These are phyloP conservation scores for Fusarium sarcochroum DNA, from an alignment of 2,329 filamentous ascomycete species.

Conservation along the genomic window DNA sequence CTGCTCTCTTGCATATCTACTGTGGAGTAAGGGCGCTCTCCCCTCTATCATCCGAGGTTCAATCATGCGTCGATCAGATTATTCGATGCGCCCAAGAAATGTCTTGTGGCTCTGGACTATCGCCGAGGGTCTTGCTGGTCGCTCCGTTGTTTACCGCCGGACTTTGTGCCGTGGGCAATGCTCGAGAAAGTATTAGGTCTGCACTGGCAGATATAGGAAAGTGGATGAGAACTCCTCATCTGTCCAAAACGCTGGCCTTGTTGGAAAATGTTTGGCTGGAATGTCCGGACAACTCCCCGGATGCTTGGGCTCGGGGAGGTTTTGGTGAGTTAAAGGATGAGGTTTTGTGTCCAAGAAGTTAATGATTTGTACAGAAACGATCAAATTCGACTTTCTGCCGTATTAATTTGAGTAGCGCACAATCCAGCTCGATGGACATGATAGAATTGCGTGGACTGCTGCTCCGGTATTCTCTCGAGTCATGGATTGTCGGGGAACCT, in stretches of 20 bases:
- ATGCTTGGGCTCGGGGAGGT: not conserved
- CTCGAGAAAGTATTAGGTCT: conserved; percentile 3
- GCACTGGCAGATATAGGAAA: conserved; percentile 20
- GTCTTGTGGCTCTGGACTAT: conserved; percentile 16
- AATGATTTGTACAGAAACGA: conserved; percentile 1
- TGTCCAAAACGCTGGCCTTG: conserved; percentile 16
- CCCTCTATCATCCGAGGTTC: not conserved
- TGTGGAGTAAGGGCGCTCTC: conserved; percentile 5
- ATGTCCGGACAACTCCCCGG: not conserved
- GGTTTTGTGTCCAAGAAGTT: not conserved
- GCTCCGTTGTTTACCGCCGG: conserved; percentile 32
- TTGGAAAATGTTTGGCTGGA: conserved; percentile 27
- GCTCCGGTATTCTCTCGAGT: too few species aligned
- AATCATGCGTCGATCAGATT: conserved; percentile 24
- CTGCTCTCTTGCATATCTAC: conserved; percentile 29
- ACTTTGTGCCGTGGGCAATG: conserved; percentile 15
- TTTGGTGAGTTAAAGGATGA: not conserved
- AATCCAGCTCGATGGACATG: too few species aligned
- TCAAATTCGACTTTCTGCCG: conserved; percentile 19
- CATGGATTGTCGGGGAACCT: not conserved
- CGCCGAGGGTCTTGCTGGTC: conserved; percentile 23
- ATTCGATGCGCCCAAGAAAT: conserved; percentile 23
- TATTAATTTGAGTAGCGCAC: conserved; percentile 2
- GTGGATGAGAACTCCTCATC: conserved; percentile 38
- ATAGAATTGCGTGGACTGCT: not conserved